Evolutionary conservation across 148 eudicot species (phyloP).

Genomic region (Amaranthus hypochondriacus): DNA sequence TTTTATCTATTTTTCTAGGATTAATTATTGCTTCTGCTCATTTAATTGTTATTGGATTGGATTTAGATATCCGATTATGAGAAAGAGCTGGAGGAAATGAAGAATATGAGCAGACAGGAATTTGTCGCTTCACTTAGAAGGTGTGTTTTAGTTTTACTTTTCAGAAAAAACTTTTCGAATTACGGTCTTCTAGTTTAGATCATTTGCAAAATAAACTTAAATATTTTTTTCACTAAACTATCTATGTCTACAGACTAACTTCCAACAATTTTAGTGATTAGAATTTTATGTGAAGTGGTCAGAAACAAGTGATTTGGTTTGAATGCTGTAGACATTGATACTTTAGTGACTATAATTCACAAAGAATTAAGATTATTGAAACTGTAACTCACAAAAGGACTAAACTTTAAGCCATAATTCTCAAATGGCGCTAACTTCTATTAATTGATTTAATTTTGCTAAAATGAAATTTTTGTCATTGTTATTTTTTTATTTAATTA

Average conservation of each 20-base stretch:
- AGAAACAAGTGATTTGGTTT: too few species aligned
- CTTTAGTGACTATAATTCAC: too few species aligned
- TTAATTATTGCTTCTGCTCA: not conserved
- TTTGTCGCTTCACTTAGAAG: slow-evolving; percentile 94
- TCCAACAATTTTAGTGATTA: too few species aligned
- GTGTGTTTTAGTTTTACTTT: slow-evolving; percentile 20
- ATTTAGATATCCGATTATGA: slow-evolving; percentile 49
- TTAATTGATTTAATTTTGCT: not conserved
- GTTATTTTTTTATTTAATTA: not conserved
- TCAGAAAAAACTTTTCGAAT: not conserved
- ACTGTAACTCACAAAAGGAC: too few species aligned
- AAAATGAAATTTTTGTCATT: not conserved
- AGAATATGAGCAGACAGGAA: slow-evolving; percentile 86
- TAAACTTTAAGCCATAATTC: too few species aligned
- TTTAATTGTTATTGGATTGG: not conserved
- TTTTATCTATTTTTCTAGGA: not conserved
- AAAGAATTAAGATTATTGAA: too few species aligned
- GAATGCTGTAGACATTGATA: too few species aligned
- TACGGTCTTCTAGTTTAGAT: not conserved
- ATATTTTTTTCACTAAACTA: too few species aligned
- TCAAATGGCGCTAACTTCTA: too few species aligned
- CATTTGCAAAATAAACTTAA: too few species aligned
- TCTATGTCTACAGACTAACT: too few species aligned
- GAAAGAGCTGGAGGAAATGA: slow-evolving; percentile 79
- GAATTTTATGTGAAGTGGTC: too few species aligned